Percentiles rank a stretch among this genome's conserved stretches.
These are phyloP conservation scores for Brassica incana DNA, from an alignment of 345 rosid species.

Conservation along the genomic window DNA sequence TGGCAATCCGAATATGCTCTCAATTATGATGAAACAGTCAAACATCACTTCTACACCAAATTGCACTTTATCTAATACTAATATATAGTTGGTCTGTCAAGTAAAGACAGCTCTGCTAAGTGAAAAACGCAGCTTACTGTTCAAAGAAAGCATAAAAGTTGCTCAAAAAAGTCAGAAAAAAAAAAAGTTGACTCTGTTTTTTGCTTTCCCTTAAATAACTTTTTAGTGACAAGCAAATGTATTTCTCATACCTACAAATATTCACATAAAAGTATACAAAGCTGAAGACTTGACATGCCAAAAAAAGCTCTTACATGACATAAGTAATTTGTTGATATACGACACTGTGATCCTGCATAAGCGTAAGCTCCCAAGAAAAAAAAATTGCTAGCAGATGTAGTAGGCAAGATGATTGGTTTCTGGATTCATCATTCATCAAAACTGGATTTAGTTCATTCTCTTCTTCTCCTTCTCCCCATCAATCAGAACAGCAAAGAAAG, in stretches of 20 bases:
- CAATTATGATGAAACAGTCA: not conserved
- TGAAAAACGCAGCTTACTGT: not conserved
- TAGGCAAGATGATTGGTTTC: conserved; percentile 33
- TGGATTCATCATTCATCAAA: conserved; percentile 29
- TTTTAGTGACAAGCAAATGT: conserved; percentile 26
- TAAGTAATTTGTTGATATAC: conserved; percentile 13
- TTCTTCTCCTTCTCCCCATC: conserved; percentile 11
- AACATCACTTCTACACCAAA: not conserved
- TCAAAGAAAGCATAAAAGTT: not conserved
- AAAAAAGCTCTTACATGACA: conserved; percentile 32
- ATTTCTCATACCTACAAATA: conserved; percentile 29
- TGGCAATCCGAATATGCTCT: not conserved
- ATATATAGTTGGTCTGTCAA: not conserved
- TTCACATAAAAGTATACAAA: conserved; percentile 33
- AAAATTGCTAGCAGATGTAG: conserved; percentile 28
- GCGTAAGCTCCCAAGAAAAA: conserved; percentile 17
- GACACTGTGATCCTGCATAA: conserved; percentile 21
- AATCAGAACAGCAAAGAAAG: not conserved
- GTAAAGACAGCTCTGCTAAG: not conserved
- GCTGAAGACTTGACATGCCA: conserved; percentile 12
- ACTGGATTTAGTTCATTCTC: conserved; percentile 9
- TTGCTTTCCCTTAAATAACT: not conserved
- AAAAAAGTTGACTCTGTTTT: not conserved
- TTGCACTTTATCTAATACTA: not conserved
- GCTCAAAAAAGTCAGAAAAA: no score